Evolutionary conservation across 371 early-diverging fungal species (phyloP).

Genomic region (Chytridium lagenaria): DNA sequence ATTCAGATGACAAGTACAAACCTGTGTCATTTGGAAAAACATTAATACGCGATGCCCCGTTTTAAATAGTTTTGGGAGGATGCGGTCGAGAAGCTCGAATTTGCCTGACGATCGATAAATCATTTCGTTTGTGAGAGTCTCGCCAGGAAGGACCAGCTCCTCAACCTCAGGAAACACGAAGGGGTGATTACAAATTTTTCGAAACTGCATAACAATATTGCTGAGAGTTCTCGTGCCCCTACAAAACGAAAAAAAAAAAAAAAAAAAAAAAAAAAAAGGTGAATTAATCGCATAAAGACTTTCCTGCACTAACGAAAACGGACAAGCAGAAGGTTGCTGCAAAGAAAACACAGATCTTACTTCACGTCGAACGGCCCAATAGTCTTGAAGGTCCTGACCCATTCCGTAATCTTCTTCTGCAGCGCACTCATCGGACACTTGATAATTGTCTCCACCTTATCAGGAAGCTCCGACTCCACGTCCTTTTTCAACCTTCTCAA

Average conservation of each 20-base stretch:
- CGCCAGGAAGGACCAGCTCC: conserved; percentile 63
- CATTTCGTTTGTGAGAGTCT: conserved; percentile 55
- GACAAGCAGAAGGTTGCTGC: too few relatives aligned
- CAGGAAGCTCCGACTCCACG: conserved; percentile 97
- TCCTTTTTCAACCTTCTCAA: conserved; percentile 98
- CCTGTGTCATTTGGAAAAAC: conserved; percentile 99
- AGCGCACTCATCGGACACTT: conserved; percentile 90
- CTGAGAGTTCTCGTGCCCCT: conserved; percentile 75
- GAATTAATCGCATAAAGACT: neutral
- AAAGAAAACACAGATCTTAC: too few relatives aligned
- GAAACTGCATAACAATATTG: conserved; percentile 99
- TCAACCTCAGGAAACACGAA: conserved; percentile 98
- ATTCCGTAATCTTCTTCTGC: conserved; percentile 71
- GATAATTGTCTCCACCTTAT: conserved; percentile 97
- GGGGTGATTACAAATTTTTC: conserved; percentile 99
- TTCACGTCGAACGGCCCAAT: conserved; percentile 61
- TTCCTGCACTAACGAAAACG: too few relatives aligned
- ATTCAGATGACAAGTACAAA: neutral
- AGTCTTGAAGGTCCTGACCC: conserved; percentile 45
- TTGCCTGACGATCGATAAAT: conserved; percentile 94
- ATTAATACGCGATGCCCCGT: conserved; percentile 94
- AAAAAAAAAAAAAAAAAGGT: conserved; percentile 4
- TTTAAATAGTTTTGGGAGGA: conserved; percentile 87
- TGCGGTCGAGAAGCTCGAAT: conserved; percentile 96
- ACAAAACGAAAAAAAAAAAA: neutral